Base-by-base conservation (phyloP, 73 alveolate genomes). In the Symbiodinium natans region DNA sequence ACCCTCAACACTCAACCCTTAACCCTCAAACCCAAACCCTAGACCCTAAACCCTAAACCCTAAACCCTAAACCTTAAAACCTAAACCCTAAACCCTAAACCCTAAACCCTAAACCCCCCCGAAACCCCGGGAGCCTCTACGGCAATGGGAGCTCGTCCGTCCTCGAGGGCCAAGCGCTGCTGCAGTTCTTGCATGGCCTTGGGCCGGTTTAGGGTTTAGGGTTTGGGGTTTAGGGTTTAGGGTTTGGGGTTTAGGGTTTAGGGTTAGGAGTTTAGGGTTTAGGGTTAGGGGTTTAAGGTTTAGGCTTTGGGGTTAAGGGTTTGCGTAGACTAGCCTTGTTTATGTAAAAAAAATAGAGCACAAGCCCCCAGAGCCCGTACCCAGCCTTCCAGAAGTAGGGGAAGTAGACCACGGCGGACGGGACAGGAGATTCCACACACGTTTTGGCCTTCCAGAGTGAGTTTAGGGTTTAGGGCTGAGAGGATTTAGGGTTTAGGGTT, bases 331-430 rank as follows among this genome's bases (percentile, higher is more conserved):
- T n/a, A n/a, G n/a, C n/a, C n/a, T n/a, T n/a, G n/a, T n/a, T n/a
- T n/a, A n/a, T n/a, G n/a, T n/a, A n/a, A n/a, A n/a, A n/a, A n/a
- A n/a, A n/a, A n/a, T n/a, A n/a, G n/a, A n/a, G n/a, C n/a, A n/a
- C n/a, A n/a, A n/a, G n/a, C n/a, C n/a, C 59, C 59, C 59, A 46
- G 59, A 46, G 59, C 59, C 13, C 59, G 21, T 13, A 46, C 59
- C 13, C 34, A 21, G 34, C 97, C 77, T 90, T 87, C 97, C 97
- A 90, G 36, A 90, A 90, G 87, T 85, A 90, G 33, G 97, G 97
- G 33, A 90, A 90, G 80, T 90, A 90, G 36, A 90, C 88, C 52
- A 90, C 97, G 25, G 97, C 97, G 25, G 86, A 36, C 38, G 43
- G 36, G 23, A 46, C 23, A 36, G 40, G 27, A 23, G 27, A 40